Conservation (phyloP, 768 basidiomycete genomes). For the Podaxis rugospora region DNA sequence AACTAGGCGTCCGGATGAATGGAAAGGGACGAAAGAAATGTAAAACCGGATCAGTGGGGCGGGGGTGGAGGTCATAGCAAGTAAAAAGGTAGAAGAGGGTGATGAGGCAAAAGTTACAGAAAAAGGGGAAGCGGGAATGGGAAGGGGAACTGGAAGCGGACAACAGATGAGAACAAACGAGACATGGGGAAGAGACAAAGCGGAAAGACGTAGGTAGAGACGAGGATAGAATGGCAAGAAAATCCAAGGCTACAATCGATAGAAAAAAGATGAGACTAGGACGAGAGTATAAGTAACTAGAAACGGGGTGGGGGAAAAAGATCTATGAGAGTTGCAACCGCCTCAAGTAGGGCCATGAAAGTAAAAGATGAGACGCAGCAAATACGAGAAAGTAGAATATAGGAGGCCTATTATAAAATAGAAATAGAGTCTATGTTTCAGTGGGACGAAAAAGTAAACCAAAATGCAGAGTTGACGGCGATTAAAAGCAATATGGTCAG, state of each 20-base stretch:
- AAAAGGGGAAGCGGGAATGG: constrained; percentile 7
- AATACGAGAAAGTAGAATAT: constrained; percentile 4
- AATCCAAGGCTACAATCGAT: constrained; percentile 17
- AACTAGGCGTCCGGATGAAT: background rate
- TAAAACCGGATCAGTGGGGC: constrained; percentile 14
- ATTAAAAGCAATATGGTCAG: constrained; percentile 29
- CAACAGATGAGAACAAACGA: background rate
- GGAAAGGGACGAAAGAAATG: constrained; percentile 7
- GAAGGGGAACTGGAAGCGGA: constrained; percentile 10
- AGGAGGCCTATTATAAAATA: constrained; percentile 12
- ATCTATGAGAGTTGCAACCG: constrained; percentile 10
- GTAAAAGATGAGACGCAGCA: background rate
- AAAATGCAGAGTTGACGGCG: constrained; percentile 16
- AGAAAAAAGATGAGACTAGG: constrained; percentile 4
- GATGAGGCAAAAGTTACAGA: constrained; percentile 9
- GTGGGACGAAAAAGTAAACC: constrained; percentile 7
- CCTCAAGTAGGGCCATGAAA: constrained; percentile 14
- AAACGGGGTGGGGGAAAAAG: constrained; percentile 5
- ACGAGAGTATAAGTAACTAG: background rate
- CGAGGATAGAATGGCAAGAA: constrained; percentile 5
- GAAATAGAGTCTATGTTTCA: constrained; percentile 14
- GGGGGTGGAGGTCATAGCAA: constrained; percentile 6
- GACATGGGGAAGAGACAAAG: background rate
- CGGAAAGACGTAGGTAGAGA: background rate
- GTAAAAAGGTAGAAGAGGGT: constrained; percentile 3